These are phyloP conservation scores for Kodamaea sp. DNA, from an alignment of 1,139 yeast species.

Conservation along the genomic window DNA sequence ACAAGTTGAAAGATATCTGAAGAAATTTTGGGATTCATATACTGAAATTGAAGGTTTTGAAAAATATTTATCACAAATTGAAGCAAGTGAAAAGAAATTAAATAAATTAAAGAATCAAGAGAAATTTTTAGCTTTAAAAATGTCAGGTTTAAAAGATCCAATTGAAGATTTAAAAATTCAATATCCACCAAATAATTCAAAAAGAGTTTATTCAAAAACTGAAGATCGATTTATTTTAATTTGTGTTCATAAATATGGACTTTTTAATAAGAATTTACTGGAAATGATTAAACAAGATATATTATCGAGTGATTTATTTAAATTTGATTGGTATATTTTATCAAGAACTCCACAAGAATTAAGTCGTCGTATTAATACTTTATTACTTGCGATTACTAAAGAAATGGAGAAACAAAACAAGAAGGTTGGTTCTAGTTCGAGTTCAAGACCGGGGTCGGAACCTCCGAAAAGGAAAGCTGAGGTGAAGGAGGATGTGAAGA, in stretches of 20 bases:
- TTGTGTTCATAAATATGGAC: conserved; percentile 73
- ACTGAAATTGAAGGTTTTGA: conserved; percentile 79
- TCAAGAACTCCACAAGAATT: conserved; percentile 84
- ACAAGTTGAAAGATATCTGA: conserved; percentile 67
- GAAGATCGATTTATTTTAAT: conserved; percentile 83
- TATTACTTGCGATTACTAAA: conserved; percentile 71
- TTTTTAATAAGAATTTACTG: conserved; percentile 63
- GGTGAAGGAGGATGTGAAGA: conserved; percentile 5
- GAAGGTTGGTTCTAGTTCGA: conserved; percentile 28
- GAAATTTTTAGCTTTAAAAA: conserved; percentile 58
- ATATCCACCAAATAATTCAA: conserved; percentile 92
- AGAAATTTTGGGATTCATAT: conserved; percentile 72
- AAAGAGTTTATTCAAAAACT: conserved; percentile 73
- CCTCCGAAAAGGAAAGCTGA: conserved; percentile 18
- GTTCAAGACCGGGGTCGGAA: conserved; percentile 37
- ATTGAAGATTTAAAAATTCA: conserved; percentile 69
- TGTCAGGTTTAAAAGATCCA: conserved; percentile 64
- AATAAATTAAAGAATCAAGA: conserved; percentile 65
- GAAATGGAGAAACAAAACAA: conserved; percentile 70
- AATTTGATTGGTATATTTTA: conserved; percentile 84
- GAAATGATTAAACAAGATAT: conserved; percentile 80
- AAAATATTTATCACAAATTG: conserved; percentile 80
- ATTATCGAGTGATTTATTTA: conserved; percentile 65
- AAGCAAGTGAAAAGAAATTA: conserved; percentile 78
- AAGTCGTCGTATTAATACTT: conserved; percentile 75